phyloP scores from a whole-genome alignment of 257 asterid species.

The Catharanthus roseus region DNA sequence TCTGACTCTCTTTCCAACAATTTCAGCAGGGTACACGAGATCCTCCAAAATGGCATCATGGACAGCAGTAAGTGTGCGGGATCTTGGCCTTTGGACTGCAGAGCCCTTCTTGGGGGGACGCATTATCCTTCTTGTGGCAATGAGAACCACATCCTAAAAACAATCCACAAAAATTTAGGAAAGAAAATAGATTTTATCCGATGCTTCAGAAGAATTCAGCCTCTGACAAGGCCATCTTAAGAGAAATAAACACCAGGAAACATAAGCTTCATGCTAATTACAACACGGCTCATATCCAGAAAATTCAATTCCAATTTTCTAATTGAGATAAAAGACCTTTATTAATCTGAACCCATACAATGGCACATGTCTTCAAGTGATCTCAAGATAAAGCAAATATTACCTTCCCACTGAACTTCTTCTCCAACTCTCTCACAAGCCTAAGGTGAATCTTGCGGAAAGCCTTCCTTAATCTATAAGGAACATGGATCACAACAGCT shows the following conservation, averaged over 20 bases:
- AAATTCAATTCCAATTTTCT: background rate
- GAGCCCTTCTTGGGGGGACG: constrained; percentile 93
- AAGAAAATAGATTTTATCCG: no score
- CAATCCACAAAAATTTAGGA: background rate
- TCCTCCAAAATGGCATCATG: constrained; percentile 89
- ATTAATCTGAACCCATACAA: background rate
- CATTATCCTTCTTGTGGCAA: constrained; percentile 73
- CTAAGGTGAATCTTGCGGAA: constrained; percentile 84
- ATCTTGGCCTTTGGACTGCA: constrained; percentile 76
- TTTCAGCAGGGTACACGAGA: constrained; percentile 78
- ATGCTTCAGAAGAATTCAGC: no score
- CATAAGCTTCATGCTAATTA: background rate
- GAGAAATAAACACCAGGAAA: background rate
- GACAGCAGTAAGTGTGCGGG: constrained; percentile 78
- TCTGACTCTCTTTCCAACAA: constrained; percentile 65
- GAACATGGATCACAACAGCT: constrained; percentile 86
- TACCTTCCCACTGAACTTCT: constrained; percentile 97
- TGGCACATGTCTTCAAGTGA: background rate
- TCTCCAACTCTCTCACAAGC: constrained; percentile 87
- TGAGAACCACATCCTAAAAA: constrained; percentile 55
- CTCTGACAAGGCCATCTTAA: background rate
- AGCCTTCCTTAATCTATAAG: constrained; percentile 71
- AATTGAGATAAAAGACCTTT: background rate
- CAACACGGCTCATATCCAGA: background rate
- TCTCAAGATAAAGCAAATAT: background rate